phyloP scores from a whole-genome alignment of 2,329 filamentous ascomycete genomes.

The Bipolaris bicolor region DNA sequence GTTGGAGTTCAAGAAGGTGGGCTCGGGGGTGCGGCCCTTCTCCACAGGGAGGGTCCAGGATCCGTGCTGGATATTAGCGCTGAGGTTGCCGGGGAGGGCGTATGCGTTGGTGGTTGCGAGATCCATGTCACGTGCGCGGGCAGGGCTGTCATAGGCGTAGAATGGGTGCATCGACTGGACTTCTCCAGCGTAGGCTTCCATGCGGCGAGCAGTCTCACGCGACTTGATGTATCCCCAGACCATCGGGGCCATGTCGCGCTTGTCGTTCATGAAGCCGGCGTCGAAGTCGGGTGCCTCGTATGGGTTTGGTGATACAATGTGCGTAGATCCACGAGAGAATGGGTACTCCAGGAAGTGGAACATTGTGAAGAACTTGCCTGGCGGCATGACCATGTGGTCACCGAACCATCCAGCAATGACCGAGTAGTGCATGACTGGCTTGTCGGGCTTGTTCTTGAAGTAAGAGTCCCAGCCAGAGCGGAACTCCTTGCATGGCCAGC shows the following conservation, averaged over 20 bases:
- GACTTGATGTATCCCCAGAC: slow-evolving; percentile 86
- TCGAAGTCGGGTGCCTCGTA: slow-evolving; percentile 81
- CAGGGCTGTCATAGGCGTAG: slow-evolving; percentile 73
- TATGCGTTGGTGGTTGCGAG: slow-evolving; percentile 77
- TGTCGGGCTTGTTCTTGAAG: slow-evolving; percentile 84
- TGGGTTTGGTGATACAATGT: slow-evolving; percentile 73
- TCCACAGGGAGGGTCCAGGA: slow-evolving; percentile 70
- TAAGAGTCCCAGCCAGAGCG: slow-evolving; percentile 78
- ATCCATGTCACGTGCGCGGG: slow-evolving; percentile 74
- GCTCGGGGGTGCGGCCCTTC: slow-evolving; percentile 58
- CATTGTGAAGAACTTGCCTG: slow-evolving; percentile 83
- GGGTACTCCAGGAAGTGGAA: slow-evolving; percentile 30
- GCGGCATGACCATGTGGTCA: slow-evolving; percentile 66
- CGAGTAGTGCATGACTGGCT: slow-evolving; percentile 84
- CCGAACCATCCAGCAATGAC: slow-evolving; percentile 67
- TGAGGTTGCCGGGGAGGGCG: slow-evolving; percentile 73
- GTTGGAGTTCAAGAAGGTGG: slow-evolving; percentile 67
- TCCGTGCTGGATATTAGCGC: slow-evolving; percentile 74
- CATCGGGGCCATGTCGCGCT: slow-evolving; percentile 79
- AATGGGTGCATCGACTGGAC: slow-evolving; percentile 69
- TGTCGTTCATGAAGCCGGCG: slow-evolving; percentile 84
- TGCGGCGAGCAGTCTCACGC: slow-evolving; percentile 77
- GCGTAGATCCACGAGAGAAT: slow-evolving; percentile 61
- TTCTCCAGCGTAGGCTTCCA: slow-evolving; percentile 79
- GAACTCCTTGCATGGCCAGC: slow-evolving; percentile 77